Conservation (phyloP, 2,329 filamentous ascomycete species). For the Tolypocladium capitatum region DNA sequence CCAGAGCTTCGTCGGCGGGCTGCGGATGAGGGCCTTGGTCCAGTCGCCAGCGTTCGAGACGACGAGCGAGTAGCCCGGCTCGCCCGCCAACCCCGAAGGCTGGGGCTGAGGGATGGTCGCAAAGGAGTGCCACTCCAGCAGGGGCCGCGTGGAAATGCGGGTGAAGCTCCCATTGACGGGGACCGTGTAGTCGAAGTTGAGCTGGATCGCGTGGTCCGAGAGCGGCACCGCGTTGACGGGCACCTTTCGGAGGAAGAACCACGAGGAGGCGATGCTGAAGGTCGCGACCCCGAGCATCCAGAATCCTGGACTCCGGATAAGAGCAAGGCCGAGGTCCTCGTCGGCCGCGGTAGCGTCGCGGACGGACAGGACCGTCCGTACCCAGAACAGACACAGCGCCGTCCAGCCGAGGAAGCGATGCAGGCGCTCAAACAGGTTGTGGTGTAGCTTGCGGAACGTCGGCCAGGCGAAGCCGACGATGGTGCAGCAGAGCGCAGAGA, state of each 20-base stretch:
- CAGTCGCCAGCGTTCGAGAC: conserved; percentile 66
- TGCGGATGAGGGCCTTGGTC: conserved; percentile 50
- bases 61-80: conserved; percentile 49
- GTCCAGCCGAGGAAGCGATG: conserved; percentile 67
- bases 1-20: conserved; percentile 50
- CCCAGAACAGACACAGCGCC: conserved; percentile 51
- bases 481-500: conserved; percentile 41
- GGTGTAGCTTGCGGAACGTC: conserved; percentile 43
- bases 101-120: conserved; percentile 53
- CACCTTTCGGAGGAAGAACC: conserved; percentile 57
- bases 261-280: conserved; percentile 54
- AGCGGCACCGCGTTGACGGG: conserved; percentile 52
- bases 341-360: conserved; percentile 25
- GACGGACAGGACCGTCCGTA: conserved; percentile 42
- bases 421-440: conserved; percentile 57
- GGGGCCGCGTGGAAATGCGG: conserved; percentile 47
- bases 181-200: conserved; percentile 54
- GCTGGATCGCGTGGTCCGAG: conserved; percentile 57
- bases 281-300: conserved; percentile 59
- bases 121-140: conserved; percentile 64
- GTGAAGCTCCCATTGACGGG: conserved; percentile 33
- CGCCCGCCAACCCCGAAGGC: conserved; percentile 10
- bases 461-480: conserved; percentile 55
- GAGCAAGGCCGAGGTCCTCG: conserved; percentile 20
- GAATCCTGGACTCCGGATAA: conserved; percentile 32